Percentiles rank a stretch among this genome's conserved stretches.
Evolutionary conservation across 176 grass and related monocot genomes (phyloP).

Genomic region (Aegilops longissima): DNA sequence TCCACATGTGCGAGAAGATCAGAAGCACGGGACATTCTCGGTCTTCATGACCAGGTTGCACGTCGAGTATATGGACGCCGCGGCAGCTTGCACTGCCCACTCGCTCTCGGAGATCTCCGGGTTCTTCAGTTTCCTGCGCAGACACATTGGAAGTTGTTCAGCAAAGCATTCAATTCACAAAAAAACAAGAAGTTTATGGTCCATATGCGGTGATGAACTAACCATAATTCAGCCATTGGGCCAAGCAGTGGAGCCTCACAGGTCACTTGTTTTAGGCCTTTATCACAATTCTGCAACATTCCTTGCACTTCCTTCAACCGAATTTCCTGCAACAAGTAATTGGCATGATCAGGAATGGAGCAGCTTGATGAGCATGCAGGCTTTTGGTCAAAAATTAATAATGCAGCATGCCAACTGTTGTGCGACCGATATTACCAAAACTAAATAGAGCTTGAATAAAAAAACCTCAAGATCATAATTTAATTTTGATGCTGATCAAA

Average conservation of each 20-base stretch:
- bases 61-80: slow-evolving; percentile 92
- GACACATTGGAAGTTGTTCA: background rate
- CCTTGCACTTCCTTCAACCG: slow-evolving; percentile 94
- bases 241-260: slow-evolving; percentile 45
- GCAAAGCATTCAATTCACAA: background rate
- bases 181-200: too few relatives aligned
- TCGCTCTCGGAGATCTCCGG: slow-evolving; percentile 62
- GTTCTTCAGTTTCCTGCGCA: slow-evolving; percentile 69
- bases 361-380: background rate
- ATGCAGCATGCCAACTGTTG: background rate
- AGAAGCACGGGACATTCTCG: slow-evolving; percentile 71
- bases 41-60: slow-evolving; percentile 77
- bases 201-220: slow-evolving; percentile 11
- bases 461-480: background rate
- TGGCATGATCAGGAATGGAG: background rate
- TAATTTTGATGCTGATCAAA: background rate
- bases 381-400: background rate
- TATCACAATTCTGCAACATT: slow-evolving; percentile 83
- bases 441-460: background rate
- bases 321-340: slow-evolving; percentile 56
- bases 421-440: background rate
- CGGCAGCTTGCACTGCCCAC: slow-evolving; percentile 83
- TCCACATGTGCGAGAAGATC: slow-evolving; percentile 6
- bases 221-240: slow-evolving; percentile 52
- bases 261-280: slow-evolving; percentile 64